phyloP scores from a whole-genome alignment of 768 basidiomycete species.

The Tulasnella sp. region DNA sequence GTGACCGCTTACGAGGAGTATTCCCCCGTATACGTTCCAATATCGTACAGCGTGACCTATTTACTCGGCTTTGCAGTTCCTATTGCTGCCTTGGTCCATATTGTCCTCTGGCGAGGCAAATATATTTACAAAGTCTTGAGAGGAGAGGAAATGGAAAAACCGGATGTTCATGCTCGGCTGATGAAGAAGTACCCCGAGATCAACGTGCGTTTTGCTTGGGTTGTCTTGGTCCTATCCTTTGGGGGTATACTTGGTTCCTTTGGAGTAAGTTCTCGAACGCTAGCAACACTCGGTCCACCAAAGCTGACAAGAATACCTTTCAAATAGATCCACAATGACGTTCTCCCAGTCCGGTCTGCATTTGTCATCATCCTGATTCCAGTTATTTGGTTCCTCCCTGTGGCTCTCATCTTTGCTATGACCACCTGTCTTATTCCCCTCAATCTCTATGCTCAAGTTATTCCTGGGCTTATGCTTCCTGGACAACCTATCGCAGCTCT shows the following conservation, averaged over 20 bases:
- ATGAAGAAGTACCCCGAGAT: constrained; percentile 48
- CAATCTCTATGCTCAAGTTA: constrained; percentile 45
- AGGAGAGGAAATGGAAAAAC: constrained; percentile 40
- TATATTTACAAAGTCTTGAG: constrained; percentile 39
- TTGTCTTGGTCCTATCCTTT: constrained; percentile 41
- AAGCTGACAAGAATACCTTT: neutral
- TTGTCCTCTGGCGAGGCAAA: constrained; percentile 44
- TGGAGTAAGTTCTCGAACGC: constrained; percentile 35
- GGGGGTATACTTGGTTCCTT: constrained; percentile 40
- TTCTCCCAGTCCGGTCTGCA: constrained; percentile 51
- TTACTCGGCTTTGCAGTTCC: constrained; percentile 43
- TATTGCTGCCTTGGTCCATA: constrained; percentile 45
- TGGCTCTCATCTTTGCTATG: constrained; percentile 46
- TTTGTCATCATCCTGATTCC: constrained; percentile 41
- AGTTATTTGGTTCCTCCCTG: constrained; percentile 44
- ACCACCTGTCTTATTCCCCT: constrained; percentile 38
- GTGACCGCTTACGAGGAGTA: constrained; percentile 45
- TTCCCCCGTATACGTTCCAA: constrained; percentile 47
- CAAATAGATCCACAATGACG: constrained; percentile 49
- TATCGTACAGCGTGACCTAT: constrained; percentile 44
- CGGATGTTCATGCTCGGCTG: constrained; percentile 48
- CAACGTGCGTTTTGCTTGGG: constrained; percentile 44
- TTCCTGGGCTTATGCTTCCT: constrained; percentile 44
- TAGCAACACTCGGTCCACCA: neutral
- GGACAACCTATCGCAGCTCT: constrained; percentile 46